phyloP scores from a whole-genome alignment of 495 filamentous ascomycete species.

The Bacidia rubella region DNA sequence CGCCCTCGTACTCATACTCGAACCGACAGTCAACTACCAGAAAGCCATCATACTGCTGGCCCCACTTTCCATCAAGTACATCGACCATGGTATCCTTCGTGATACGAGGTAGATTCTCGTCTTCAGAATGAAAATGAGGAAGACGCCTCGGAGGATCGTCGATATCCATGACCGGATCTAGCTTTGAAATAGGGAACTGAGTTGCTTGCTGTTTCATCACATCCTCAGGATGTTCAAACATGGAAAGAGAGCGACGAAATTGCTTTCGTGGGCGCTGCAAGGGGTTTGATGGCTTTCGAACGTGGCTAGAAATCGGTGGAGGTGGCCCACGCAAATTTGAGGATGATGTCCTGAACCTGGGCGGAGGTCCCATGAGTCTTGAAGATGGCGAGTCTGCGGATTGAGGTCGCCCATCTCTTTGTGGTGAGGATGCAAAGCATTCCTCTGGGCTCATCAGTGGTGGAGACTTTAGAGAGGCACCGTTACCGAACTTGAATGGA shows the following conservation, averaged over 20 bases:
- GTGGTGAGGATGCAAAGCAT: slow-evolving; percentile 67
- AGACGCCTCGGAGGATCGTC: slow-evolving; percentile 58
- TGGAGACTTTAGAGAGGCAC: slow-evolving; percentile 37
- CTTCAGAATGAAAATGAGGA: slow-evolving; percentile 73
- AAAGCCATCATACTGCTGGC: slow-evolving; percentile 55
- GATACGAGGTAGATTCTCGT: slow-evolving; percentile 78
- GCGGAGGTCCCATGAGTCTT: slow-evolving; percentile 34
- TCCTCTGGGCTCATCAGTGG: slow-evolving; percentile 57
- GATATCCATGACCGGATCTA: slow-evolving; percentile 66
- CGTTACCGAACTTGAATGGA: slow-evolving; percentile 62
- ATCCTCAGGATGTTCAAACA: slow-evolving; percentile 89
- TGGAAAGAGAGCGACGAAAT: slow-evolving; percentile 82
- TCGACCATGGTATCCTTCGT: slow-evolving; percentile 62
- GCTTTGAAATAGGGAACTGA: slow-evolving; percentile 35
- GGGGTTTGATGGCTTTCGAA: slow-evolving; percentile 58
- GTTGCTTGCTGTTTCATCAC: slow-evolving; percentile 60
- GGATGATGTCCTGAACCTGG: slow-evolving; percentile 50
- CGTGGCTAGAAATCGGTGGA: slow-evolving; percentile 55
- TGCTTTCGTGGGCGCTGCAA: slow-evolving; percentile 71
- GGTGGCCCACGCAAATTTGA: slow-evolving; percentile 44
- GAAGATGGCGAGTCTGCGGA: slow-evolving; percentile 41
- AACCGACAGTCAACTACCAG: slow-evolving; percentile 93
- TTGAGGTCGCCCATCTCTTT: slow-evolving; percentile 49
- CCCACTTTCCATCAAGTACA: slow-evolving; percentile 77
- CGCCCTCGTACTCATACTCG: slow-evolving; percentile 96